Evolutionary conservation across 371 early-diverging fungal genomes (phyloP).

Genomic region (Rhizomucor pusillus): DNA sequence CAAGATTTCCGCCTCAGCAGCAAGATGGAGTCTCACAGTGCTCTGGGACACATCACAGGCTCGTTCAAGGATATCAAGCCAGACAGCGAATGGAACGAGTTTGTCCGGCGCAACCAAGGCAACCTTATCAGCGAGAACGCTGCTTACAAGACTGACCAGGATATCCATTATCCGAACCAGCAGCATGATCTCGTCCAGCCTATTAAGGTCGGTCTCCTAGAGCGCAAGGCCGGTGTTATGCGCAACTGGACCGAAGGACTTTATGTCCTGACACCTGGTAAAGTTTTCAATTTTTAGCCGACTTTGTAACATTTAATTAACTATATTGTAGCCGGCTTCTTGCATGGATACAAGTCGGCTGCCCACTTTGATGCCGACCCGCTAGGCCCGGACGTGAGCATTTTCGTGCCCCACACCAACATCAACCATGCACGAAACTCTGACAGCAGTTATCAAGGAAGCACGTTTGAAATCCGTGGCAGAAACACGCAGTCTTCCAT

Average conservation of each 20-base stretch:
- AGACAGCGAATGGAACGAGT: constrained; percentile 44
- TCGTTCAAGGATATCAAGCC: constrained; percentile 25
- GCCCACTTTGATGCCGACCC: constrained; percentile 34
- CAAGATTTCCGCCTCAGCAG: constrained; percentile 31
- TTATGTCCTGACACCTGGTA: constrained; percentile 45
- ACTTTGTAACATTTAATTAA: too few species aligned
- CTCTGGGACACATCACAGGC: constrained; percentile 21
- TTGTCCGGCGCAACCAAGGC: constrained; percentile 31
- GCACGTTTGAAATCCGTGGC: constrained; percentile 25
- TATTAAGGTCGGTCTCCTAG: constrained; percentile 38
- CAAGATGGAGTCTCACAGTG: constrained; percentile 27
- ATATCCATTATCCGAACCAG: constrained; percentile 41
- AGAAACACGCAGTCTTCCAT: constrained; percentile 17
- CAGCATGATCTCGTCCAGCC: constrained; percentile 30
- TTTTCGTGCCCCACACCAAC: constrained; percentile 33
- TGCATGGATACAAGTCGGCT: constrained; percentile 45
- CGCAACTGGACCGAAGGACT: constrained; percentile 33
- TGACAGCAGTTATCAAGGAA: constrained; percentile 15
- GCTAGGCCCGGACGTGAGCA: constrained; percentile 22
- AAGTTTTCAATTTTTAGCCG: constrained; percentile 1
- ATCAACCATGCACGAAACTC: constrained; percentile 10
- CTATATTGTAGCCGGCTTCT: constrained; percentile 32
- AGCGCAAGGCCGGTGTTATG: constrained; percentile 26
- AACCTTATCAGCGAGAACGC: constrained; percentile 36
- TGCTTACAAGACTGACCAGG: constrained; percentile 38